Conservation (phyloP, 441 rosid genomes). For the Hura crepitans region DNA sequence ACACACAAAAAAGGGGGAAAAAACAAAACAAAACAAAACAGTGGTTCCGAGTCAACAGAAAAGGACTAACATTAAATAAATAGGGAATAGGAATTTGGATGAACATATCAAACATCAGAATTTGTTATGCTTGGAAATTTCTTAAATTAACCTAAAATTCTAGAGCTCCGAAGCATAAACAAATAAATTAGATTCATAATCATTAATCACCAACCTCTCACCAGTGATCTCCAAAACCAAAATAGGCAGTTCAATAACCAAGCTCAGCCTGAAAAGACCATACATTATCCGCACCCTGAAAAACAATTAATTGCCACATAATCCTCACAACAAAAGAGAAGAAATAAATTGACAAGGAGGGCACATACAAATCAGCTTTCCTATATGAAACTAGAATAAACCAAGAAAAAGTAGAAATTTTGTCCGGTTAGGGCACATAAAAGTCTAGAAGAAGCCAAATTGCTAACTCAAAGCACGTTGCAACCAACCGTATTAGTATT, state of each 20-base stretch:
- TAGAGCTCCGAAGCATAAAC: not conserved
- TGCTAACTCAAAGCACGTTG: not conserved
- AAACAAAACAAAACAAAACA: too few species aligned
- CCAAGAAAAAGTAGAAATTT: not conserved
- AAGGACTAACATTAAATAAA: not conserved
- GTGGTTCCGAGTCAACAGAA: not conserved
- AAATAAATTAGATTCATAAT: not conserved
- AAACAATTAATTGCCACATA: not conserved
- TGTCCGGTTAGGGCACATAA: not conserved
- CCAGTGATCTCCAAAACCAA: not conserved
- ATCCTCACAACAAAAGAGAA: too few species aligned
- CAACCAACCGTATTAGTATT: not conserved
- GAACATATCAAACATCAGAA: not conserved
- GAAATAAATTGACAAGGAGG: not conserved
- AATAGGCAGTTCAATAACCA: not conserved
- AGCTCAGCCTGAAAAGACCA: not conserved
- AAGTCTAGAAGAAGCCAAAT: not conserved
- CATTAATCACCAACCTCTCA: slow-evolving; percentile 11
- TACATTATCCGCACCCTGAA: not conserved
- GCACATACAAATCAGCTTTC: not conserved
- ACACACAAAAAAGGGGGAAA: too few species aligned
- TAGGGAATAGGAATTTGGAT: not conserved
- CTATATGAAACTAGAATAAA: not conserved
- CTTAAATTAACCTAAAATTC: not conserved
- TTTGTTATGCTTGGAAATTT: not conserved